These are phyloP conservation scores for Phytopythium delawarense DNA, from an alignment of 352 stramenopile species.

Conservation along the genomic window DNA sequence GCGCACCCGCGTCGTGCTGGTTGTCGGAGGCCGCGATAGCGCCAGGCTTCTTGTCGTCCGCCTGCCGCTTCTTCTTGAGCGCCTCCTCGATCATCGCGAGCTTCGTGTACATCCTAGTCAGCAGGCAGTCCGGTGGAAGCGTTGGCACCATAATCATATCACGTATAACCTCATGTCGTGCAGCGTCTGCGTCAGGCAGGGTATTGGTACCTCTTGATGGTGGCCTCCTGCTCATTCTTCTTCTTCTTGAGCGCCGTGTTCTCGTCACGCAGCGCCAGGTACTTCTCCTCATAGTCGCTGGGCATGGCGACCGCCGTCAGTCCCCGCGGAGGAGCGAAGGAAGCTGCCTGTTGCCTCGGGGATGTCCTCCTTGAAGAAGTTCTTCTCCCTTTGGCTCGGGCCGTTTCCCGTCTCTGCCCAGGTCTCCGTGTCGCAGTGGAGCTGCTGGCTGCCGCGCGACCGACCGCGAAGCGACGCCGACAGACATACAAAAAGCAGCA, in stretches of 20 bases:
- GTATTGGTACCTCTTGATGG: conserved; percentile 67
- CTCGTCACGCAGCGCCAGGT: conserved; percentile 78
- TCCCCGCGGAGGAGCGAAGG: not conserved
- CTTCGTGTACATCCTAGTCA: conserved; percentile 83
- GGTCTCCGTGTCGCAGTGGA: not conserved
- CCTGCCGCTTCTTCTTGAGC: conserved; percentile 68
- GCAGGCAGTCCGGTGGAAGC: not conserved
- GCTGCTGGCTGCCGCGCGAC: conserved; percentile 1
- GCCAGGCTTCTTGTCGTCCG: conserved; percentile 16
- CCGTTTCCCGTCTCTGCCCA: not conserved
- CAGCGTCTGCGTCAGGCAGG: not conserved
- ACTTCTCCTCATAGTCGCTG: conserved; percentile 81
- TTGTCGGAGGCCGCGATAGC: conserved; percentile 24
- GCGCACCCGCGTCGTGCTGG: conserved; percentile 45
- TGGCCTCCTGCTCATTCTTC: conserved; percentile 90
- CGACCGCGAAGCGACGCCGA: conserved; percentile 11
- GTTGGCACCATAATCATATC: not conserved
- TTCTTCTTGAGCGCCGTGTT: conserved; percentile 86
- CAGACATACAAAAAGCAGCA: conserved; percentile 1
- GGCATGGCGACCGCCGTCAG: conserved; percentile 25
- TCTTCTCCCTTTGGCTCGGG: not conserved
- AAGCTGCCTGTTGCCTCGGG: no score
- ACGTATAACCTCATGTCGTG: no score
- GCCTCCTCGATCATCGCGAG: conserved; percentile 85
- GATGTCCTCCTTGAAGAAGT: not conserved